These are phyloP conservation scores for Cutaneotrichosporon spelunceum DNA, from an alignment of 1,284 basidiomycete species.

Conservation along the genomic window DNA sequence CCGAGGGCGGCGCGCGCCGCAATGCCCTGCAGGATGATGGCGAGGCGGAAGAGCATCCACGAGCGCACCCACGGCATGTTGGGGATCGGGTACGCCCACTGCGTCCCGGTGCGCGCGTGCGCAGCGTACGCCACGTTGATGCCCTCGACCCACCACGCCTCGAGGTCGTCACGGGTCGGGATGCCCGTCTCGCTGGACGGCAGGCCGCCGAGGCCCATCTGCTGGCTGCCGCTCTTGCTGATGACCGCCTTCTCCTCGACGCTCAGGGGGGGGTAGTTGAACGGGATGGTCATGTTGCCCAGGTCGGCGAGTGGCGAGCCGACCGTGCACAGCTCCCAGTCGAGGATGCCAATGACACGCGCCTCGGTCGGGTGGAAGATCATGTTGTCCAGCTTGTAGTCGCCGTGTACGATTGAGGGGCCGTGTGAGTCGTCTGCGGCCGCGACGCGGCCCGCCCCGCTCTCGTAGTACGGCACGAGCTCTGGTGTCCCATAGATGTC, in stretches of 20 bases:
- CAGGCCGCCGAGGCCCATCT: constrained; percentile 61
- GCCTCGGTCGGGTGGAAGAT: constrained; percentile 91
- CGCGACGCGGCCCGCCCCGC: constrained; percentile 66
- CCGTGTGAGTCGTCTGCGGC: constrained; percentile 65
- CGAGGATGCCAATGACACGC: constrained; percentile 85
- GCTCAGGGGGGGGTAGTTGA: constrained; percentile 11
- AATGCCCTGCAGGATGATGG: constrained; percentile 89
- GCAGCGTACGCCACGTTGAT: constrained; percentile 41
- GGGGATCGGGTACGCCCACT: constrained; percentile 43
- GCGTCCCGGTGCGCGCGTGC: constrained; percentile 20
- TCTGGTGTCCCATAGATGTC: constrained; percentile 62
- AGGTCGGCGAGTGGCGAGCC: constrained; percentile 85
- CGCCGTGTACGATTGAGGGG: constrained; percentile 74
- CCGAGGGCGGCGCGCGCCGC: constrained; percentile 78
- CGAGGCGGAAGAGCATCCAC: constrained; percentile 57
- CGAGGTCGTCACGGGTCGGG: constrained; percentile 63
- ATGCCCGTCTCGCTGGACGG: constrained; percentile 60
- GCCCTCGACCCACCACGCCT: constrained; percentile 53
- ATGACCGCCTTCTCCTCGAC: background rate
- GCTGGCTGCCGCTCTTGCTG: background rate
- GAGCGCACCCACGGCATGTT: constrained; percentile 42
- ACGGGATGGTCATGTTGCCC: constrained; percentile 62
- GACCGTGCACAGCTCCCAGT: constrained; percentile 94
- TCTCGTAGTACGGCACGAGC: constrained; percentile 64
- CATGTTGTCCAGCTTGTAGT: constrained; percentile 94